phyloP scores from a whole-genome alignment of 2,329 filamentous ascomycete species.

The Stachybotrys chartarum region DNA sequence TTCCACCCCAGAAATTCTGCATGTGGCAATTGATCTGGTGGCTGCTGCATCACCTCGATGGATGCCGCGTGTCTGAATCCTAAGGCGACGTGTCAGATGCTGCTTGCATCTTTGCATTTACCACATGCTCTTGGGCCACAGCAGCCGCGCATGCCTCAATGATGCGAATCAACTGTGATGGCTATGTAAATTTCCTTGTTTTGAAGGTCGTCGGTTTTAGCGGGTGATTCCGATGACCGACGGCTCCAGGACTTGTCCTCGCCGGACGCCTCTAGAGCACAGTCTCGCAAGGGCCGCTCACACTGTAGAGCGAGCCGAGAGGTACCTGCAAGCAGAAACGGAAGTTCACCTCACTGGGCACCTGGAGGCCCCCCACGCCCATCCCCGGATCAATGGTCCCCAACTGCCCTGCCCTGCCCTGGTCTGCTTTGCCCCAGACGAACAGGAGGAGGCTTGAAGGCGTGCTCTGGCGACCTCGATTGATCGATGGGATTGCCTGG shows the following conservation, averaged over 20 bases:
- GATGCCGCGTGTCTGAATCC: no score
- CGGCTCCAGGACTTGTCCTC: background rate
- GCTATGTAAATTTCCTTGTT: background rate
- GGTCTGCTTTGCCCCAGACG: background rate
- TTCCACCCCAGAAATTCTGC: no score
- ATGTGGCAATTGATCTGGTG: no score
- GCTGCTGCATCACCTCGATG: no score
- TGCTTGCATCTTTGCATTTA: no score
- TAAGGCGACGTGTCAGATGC: no score
- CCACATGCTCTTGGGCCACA: no score
- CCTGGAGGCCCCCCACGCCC: slow-evolving; percentile 41
- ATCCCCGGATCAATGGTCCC: background rate
- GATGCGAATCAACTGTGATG: background rate
- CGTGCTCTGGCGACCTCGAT: no score
- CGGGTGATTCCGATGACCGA: background rate
- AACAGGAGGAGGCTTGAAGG: background rate
- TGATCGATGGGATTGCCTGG: no score
- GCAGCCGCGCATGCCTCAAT: no score
- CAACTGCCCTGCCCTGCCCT: background rate
- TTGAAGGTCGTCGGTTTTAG: background rate
- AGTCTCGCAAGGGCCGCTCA: background rate
- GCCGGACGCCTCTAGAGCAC: slow-evolving; percentile 11
- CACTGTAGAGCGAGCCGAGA: background rate
- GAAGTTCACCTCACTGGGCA: slow-evolving; percentile 39
- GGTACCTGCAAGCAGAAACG: slow-evolving; percentile 43